These are phyloP conservation scores for Plasmodium ovale DNA, from an alignment of 169 alveolate genomes.

Conservation along the genomic window DNA sequence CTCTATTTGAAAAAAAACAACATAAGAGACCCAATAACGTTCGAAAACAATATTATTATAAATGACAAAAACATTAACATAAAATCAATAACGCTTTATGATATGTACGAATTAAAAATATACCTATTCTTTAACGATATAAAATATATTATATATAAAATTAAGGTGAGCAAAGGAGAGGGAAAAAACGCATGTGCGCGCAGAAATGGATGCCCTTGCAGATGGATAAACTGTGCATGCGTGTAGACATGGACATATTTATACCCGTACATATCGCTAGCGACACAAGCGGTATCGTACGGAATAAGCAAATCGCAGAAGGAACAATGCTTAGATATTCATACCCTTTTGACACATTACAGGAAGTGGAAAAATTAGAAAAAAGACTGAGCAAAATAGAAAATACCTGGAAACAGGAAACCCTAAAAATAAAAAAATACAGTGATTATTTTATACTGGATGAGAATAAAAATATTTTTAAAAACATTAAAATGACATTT, in stretches of 20 bases:
- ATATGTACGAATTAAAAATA: conserved; percentile 48
- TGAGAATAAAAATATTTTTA: conserved; percentile 45
- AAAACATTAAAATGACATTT: conserved; percentile 64
- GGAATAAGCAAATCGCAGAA: neutral
- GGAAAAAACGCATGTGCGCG: neutral
- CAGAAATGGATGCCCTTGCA: neutral
- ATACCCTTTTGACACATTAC: neutral
- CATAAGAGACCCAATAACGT: conserved; percentile 23
- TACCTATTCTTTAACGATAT: conserved; percentile 56
- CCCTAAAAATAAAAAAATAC: conserved; percentile 56
- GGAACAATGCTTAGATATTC: neutral
- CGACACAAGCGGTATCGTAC: neutral
- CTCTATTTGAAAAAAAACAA: conserved; percentile 49
- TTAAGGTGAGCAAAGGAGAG: conserved; percentile 24
- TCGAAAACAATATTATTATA: conserved; percentile 47
- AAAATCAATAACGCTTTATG: conserved; percentile 66
- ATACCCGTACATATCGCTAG: neutral
- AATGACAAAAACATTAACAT: conserved; percentile 57
- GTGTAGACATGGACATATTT: neutral
- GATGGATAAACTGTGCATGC: neutral
- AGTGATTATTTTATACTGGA: conserved; percentile 53
- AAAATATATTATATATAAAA: conserved; percentile 70
- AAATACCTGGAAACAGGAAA: conserved; percentile 63
- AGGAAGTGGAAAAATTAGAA: conserved; percentile 76
- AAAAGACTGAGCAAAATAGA: conserved; percentile 54